phyloP scores from a whole-genome alignment of 345 rosid genomes.

The Pugionium dolabratum region DNA sequence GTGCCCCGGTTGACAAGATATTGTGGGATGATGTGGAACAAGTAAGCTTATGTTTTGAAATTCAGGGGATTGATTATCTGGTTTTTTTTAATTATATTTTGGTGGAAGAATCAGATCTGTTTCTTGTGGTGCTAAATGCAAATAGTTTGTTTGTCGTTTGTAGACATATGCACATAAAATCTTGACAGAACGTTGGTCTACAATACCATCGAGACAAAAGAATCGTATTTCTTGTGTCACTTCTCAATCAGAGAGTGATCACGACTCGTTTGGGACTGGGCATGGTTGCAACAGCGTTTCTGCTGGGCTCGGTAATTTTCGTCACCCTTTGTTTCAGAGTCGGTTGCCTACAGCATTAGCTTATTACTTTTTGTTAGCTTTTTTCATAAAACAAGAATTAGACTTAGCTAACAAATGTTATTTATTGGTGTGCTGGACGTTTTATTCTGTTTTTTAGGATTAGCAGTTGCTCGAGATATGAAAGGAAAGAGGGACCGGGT shows the following conservation, averaged over 20 bases:
- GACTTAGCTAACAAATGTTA: constrained; percentile 2
- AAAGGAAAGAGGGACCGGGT: constrained; percentile 79
- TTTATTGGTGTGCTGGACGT: constrained; percentile 11
- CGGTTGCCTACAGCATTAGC: constrained; percentile 1
- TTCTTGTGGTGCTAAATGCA: constrained; percentile 1
- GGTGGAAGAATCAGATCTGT: neutral
- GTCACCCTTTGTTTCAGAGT: constrained; percentile 15
- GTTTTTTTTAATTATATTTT: neutral
- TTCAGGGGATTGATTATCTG: neutral
- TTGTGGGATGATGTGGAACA: constrained; percentile 91
- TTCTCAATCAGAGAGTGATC: constrained; percentile 69
- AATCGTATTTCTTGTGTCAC: constrained; percentile 66
- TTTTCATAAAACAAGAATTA: neutral
- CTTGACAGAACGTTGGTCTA: constrained; percentile 77
- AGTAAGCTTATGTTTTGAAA: constrained; percentile 44
- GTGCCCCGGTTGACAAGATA: constrained; percentile 84
- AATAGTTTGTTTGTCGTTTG: constrained; percentile 25
- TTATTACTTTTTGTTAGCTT: too few species aligned
- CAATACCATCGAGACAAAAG: constrained; percentile 62
- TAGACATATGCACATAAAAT: constrained; percentile 92
- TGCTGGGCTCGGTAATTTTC: constrained; percentile 81
- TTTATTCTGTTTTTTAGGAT: constrained; percentile 46
- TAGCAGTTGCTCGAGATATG: constrained; percentile 91
- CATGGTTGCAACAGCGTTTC: constrained; percentile 94
- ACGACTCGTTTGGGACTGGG: constrained; percentile 84